phyloP scores from a whole-genome alignment of 306 rosid species.

The Sicyos baderoa region DNA sequence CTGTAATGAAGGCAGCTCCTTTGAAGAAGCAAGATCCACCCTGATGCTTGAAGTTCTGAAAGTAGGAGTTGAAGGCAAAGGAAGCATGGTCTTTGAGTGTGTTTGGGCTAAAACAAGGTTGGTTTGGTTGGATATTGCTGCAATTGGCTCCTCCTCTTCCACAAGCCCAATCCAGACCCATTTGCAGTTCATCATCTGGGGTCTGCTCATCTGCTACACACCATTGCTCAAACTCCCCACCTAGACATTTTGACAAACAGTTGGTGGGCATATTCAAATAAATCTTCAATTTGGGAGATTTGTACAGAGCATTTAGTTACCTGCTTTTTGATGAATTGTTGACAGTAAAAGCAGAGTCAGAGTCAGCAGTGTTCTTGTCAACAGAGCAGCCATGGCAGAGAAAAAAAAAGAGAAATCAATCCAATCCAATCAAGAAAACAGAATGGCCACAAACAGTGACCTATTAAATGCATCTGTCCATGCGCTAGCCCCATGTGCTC shows the following conservation, averaged over 20 bases:
- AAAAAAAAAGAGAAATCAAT: constrained; percentile 11
- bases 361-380: constrained; percentile 29
- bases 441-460: not conserved
- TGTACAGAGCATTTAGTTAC: constrained; percentile 23
- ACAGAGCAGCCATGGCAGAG: constrained; percentile 33
- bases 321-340: constrained; percentile 37
- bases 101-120: constrained; percentile 61
- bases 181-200: constrained; percentile 52
- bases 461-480: too few species aligned
- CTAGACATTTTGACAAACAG: constrained; percentile 14
- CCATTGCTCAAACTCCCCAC: constrained; percentile 61
- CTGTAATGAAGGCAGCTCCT: constrained; percentile 61
- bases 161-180: constrained; percentile 71
- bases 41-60: constrained; percentile 51
- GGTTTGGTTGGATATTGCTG: constrained; percentile 44
- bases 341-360: constrained; percentile 44
- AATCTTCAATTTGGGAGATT: not conserved
- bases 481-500: too few species aligned
- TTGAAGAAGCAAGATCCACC: constrained; percentile 69
- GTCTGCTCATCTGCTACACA: constrained; percentile 74
- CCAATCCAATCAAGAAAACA: not conserved
- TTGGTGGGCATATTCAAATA: not conserved
- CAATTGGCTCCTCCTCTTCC: constrained; percentile 75
- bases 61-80: constrained; percentile 64
- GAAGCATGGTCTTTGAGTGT: constrained; percentile 69